Base-by-base conservation (phyloP, 768 basidiomycete genomes). In the Auricularia auricula-judae region DNA sequence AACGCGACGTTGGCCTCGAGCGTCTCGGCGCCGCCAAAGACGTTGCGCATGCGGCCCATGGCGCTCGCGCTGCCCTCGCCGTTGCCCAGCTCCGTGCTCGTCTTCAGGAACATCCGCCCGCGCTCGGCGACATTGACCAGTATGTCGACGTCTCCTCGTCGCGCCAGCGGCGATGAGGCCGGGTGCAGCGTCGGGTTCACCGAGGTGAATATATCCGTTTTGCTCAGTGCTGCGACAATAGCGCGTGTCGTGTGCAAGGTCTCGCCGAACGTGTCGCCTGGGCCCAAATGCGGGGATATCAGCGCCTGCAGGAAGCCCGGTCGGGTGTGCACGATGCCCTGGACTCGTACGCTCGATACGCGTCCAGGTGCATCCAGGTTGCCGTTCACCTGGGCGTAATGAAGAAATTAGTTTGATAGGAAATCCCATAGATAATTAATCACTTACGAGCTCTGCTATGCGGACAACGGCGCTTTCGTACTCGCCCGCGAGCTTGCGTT, bases 1-100 rank as follows among this genome's bases (percentile, higher is more conserved):
- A 88, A 78, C 1, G 94, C 84, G 11, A 91, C 73, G 62, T 89
- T 89, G 14, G 88, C 91, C 70, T 92, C 88, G 61, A 98, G 78
- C 0, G 84, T 84, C 74, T 99, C 96, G 16, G 89, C 96, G 5
- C 93, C 90, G 33, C 96, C 96, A 68, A 98, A 89, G 3, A 89
- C 83, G 74, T 98, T 98, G 14, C 90, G 82, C 47, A 98, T 75
- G 62, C 89, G 85, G 5, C 84, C 93, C 4, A 88, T 91, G 47
- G 88, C 83, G 63, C 87, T 89, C 93, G 93, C 93, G 64, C 78
- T 93, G 11, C 91, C 96, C 74, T 98, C 97, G 61, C 87, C 88
- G 66, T 96, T 93, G 3, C 97, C 96, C 4, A 98, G 78, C 71
- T 98, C 94, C 3, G 95, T 98, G 3, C 90, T 82, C 2, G 87